Evolutionary conservation across 139 green algal species (phyloP).

Genomic region (Coelastrella sp.): DNA sequence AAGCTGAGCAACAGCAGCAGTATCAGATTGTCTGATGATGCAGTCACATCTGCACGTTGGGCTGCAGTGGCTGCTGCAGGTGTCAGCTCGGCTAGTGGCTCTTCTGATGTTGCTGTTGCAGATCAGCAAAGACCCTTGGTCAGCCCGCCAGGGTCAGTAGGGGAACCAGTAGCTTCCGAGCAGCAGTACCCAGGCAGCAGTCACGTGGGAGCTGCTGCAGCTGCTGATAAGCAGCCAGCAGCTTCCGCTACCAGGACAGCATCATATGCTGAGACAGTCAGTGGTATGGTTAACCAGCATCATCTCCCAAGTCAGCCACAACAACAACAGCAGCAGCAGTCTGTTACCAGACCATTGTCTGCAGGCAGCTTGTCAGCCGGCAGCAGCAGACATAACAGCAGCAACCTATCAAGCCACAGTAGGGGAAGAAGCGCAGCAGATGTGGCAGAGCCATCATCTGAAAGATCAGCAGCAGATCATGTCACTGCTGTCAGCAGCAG

Average conservation of each 20-base stretch:
- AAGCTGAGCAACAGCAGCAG: not conserved
- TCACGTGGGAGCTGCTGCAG: not conserved
- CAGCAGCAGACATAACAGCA: not conserved
- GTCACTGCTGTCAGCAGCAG: slow-evolving; percentile 23
- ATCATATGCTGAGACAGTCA: slow-evolving; percentile 22
- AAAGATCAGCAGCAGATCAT: slow-evolving; percentile 34
- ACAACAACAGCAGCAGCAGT: not conserved
- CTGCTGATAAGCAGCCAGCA: not conserved
- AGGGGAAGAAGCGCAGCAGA: not conserved
- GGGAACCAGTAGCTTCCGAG: not conserved
- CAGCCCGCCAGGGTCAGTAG: not conserved
- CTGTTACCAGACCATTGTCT: too few species aligned
- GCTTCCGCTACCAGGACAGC: not conserved
- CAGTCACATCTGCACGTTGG: slow-evolving; percentile 20
- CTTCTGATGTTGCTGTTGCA: not conserved
- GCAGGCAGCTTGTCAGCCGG: too few species aligned
- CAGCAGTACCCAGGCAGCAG: not conserved
- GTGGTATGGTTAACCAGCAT: not conserved
- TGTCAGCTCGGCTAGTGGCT: not conserved
- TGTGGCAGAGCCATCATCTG: not conserved
- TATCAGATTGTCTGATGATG: slow-evolving; percentile 18
- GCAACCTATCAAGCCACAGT: not conserved
- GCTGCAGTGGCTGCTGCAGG: slow-evolving; percentile 34
- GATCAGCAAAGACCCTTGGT: too few species aligned
- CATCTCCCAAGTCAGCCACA: not conserved